Conservation (phyloP, 352 stramenopile species). For the Peronosclerospora sorghi region DNA sequence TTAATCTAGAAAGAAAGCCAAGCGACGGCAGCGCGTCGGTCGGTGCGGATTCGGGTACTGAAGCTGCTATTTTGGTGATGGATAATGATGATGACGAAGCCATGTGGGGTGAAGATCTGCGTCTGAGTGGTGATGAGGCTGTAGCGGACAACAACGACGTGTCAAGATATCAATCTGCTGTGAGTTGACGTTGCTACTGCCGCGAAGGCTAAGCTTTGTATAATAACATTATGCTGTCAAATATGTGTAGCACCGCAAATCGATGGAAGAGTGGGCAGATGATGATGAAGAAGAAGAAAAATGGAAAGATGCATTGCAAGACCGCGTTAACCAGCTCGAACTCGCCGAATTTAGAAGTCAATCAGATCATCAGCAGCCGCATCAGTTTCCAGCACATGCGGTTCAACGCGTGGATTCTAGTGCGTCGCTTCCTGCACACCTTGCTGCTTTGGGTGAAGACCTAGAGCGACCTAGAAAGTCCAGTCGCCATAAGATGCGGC, state of each 20-base stretch:
- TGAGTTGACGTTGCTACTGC: conserved; percentile 5
- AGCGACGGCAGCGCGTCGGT: conserved; percentile 5
- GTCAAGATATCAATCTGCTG: conserved; percentile 18
- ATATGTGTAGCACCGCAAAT: conserved; percentile 28
- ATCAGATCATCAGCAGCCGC: conserved; percentile 10
- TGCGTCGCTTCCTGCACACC: conserved; percentile 10
- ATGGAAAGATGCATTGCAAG: conserved; percentile 71
- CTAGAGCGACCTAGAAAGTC: conserved; percentile 7
- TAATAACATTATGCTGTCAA: conserved; percentile 1
- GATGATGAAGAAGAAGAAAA: conserved; percentile 72
- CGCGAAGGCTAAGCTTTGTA: background rate
- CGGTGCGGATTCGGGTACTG: background rate
- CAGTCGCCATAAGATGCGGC: conserved; percentile 32
- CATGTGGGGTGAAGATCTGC: conserved; percentile 40
- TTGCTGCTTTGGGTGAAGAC: background rate
- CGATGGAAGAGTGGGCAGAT: conserved; percentile 68
- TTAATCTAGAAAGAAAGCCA: conserved; percentile 13
- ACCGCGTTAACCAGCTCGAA: conserved; percentile 64
- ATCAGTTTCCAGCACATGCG: conserved; percentile 2
- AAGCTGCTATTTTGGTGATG: conserved; percentile 1
- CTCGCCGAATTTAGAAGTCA: conserved; percentile 24
- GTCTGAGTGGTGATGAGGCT: conserved; percentile 4
- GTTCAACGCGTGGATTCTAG: conserved; percentile 8
- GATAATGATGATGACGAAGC: conserved; percentile 24
- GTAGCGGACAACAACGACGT: conserved; percentile 10